Percentiles rank a stretch among this genome's conserved stretches.
phyloP scores from a whole-genome alignment of 208 protist genomes.

The Lotmaria passim region DNA sequence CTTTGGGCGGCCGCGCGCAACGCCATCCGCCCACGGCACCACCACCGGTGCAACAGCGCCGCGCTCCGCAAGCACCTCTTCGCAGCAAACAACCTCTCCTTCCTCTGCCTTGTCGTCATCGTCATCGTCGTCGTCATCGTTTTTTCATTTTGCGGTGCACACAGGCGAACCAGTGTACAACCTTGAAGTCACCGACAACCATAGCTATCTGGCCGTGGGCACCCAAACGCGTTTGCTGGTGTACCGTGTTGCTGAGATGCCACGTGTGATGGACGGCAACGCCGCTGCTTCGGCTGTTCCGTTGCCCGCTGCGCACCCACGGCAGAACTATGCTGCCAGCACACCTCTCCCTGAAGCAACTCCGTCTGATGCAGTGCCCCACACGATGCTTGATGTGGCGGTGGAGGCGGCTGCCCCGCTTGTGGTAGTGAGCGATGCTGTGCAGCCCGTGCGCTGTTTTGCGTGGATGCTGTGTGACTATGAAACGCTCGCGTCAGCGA shows the following conservation, averaged over 20 bases:
- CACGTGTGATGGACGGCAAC: constrained; percentile 22
- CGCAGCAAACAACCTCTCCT: not conserved
- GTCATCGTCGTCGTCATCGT: no score
- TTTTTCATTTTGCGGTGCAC: constrained; percentile 26
- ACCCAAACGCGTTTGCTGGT: constrained; percentile 33
- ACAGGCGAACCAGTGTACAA: constrained; percentile 28
- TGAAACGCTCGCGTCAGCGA: constrained; percentile 6
- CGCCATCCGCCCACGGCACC: not conserved
- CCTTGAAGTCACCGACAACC: constrained; percentile 28
- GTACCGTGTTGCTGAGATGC: constrained; percentile 30
- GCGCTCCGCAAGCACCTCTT: not conserved
- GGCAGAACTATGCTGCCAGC: not conserved
- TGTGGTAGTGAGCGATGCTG: constrained; percentile 25
- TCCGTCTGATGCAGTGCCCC: not conserved
- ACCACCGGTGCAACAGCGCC: not conserved
- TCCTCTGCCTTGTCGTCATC: no score
- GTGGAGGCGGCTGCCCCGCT: constrained; percentile 14
- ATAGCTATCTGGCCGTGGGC: constrained; percentile 31
- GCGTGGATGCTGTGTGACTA: constrained; percentile 40
- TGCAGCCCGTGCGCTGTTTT: constrained; percentile 32
- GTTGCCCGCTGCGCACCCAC: not conserved
- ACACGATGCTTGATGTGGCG: not conserved
- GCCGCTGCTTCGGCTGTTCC: not conserved
- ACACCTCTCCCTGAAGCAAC: not conserved
- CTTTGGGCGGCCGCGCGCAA: constrained; percentile 8